Evolutionary conservation across 2,329 filamentous ascomycete genomes (phyloP).

Genomic region (Geosmithia morbida): DNA sequence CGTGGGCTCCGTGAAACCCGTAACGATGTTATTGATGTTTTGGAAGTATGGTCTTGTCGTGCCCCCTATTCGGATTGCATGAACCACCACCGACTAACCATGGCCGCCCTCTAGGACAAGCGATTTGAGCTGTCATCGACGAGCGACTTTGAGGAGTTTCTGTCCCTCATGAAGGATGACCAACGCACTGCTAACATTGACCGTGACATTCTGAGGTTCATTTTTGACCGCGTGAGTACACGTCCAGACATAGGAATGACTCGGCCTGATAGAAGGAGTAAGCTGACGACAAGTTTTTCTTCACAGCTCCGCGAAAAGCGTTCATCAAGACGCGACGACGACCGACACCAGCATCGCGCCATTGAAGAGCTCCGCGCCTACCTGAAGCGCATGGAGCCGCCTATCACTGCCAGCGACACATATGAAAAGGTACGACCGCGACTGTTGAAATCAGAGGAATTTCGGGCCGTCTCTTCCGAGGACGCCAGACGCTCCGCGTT

Average conservation of each 20-base stretch:
- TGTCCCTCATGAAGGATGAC: constrained; percentile 69
- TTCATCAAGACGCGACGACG: constrained; percentile 59
- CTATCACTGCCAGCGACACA: constrained; percentile 61
- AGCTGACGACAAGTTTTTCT: not conserved
- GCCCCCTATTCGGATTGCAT: not conserved
- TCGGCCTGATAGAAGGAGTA: not conserved
- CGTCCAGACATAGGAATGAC: not conserved
- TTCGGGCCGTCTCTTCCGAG: constrained; percentile 67
- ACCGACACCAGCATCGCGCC: constrained; percentile 73
- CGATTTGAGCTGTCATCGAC: constrained; percentile 79
- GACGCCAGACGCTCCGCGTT: constrained; percentile 73
- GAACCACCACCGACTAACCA: not conserved
- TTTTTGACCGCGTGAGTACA: constrained; percentile 62
- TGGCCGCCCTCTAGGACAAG: constrained; percentile 48
- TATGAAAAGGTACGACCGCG: constrained; percentile 80
- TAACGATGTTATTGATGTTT: constrained; percentile 74
- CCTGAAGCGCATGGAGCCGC: constrained; percentile 83
- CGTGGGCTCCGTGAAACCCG: constrained; percentile 65
- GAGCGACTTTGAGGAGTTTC: constrained; percentile 82
- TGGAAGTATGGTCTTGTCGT: constrained; percentile 50
- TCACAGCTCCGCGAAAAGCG: constrained; percentile 76
- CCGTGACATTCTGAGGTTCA: constrained; percentile 60
- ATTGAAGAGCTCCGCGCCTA: constrained; percentile 72
- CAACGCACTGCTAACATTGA: constrained; percentile 79
- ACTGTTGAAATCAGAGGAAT: constrained; percentile 72